phyloP scores from a whole-genome alignment of 192 early-diverging fungal genomes.

The Coemansia sp. region DNA sequence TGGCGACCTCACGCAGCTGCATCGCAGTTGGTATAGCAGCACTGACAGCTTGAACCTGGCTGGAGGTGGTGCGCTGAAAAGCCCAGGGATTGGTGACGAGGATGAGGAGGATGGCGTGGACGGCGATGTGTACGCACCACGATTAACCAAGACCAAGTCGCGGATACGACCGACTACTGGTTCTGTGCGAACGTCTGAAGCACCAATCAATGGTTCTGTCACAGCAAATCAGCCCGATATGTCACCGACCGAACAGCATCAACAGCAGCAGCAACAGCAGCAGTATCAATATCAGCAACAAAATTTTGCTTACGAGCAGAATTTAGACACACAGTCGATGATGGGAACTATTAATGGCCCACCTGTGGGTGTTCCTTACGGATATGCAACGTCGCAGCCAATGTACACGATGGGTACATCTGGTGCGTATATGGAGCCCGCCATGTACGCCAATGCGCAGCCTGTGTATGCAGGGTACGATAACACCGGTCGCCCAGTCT shows the following conservation, averaged over 20 bases:
- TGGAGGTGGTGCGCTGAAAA: slow-evolving; percentile 31
- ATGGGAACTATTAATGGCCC: background rate
- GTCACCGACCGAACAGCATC: background rate
- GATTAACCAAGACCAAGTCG: slow-evolving; percentile 27
- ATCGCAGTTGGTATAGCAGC: slow-evolving; percentile 53
- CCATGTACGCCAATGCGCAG: background rate
- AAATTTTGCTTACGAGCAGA: background rate
- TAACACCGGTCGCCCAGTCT: background rate
- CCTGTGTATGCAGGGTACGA: background rate
- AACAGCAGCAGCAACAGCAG: slow-evolving; percentile 7
- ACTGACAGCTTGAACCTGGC: slow-evolving; percentile 37
- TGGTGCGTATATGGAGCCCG: background rate
- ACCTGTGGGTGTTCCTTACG: background rate
- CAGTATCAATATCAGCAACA: background rate
- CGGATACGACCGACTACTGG: slow-evolving; percentile 23
- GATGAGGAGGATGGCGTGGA: slow-evolving; percentile 1
- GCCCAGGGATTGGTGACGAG: slow-evolving; percentile 8
- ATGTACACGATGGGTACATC: background rate
- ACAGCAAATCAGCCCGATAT: background rate
- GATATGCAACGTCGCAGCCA: background rate
- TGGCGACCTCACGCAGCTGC: slow-evolving; percentile 33
- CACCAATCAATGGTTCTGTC: background rate
- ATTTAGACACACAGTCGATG: background rate
- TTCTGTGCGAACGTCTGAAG: slow-evolving; percentile 1
- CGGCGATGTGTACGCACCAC: slow-evolving; percentile 19